Conservation (phyloP, 2,329 filamentous ascomycete genomes). For the Balansia obtecta region DNA sequence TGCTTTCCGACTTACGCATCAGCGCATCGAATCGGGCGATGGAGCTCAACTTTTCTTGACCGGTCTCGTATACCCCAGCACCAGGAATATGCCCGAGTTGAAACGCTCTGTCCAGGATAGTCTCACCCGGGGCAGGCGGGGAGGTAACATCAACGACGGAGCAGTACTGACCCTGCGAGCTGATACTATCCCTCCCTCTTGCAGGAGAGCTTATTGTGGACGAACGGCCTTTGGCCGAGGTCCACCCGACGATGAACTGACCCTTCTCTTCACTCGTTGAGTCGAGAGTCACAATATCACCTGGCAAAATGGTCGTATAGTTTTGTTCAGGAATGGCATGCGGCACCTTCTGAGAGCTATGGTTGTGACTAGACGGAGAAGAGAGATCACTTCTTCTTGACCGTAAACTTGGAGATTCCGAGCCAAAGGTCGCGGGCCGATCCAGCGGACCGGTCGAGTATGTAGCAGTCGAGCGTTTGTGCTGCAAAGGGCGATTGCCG, state of each 20-base stretch:
- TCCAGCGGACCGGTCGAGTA: conserved; percentile 35
- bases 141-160: conserved; percentile 32
- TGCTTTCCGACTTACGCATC: conserved; percentile 48
- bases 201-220: conserved; percentile 46
- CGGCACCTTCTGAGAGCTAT: conserved; percentile 25
- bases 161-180: conserved; percentile 32
- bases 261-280: conserved; percentile 40
- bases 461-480: conserved; percentile 36
- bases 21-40: conserved; percentile 53
- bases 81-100: conserved; percentile 51
- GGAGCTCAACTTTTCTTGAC: conserved; percentile 52
- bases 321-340: conserved; percentile 30
- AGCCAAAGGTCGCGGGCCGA: conserved; percentile 38
- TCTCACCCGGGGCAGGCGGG: conserved; percentile 44
- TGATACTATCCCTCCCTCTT: conserved; percentile 40
- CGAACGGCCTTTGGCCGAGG: conserved; percentile 44
- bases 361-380: conserved; percentile 39
- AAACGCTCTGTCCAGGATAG: conserved; percentile 55
- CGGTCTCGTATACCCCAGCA: conserved; percentile 38
- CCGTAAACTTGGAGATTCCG: conserved; percentile 46
- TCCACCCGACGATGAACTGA: conserved; percentile 50
- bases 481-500: conserved; percentile 28
- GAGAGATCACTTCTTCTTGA: conserved; percentile 53
- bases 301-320: conserved; percentile 38
- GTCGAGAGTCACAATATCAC: conserved; percentile 44